A percentile compares a stretch with the other conserved stretches of the same genome.
These are phyloP conservation scores for Corynascus novoguineensis DNA, from an alignment of 495 filamentous ascomycete genomes.

Conservation along the genomic window DNA sequence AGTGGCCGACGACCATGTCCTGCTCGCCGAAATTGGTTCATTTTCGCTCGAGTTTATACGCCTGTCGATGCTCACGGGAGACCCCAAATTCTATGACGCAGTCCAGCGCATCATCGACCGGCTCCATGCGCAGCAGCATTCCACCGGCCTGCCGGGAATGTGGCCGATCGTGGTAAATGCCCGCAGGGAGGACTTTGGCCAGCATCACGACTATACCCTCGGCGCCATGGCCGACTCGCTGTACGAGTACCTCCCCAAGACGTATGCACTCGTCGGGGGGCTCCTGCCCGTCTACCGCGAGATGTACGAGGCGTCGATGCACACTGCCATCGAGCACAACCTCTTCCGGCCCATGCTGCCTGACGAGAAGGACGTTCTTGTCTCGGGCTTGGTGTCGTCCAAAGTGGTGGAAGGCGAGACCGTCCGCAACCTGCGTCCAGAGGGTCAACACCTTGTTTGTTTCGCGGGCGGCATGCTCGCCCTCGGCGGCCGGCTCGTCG, in stretches of 20 bases:
- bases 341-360: slow-evolving; percentile 60
- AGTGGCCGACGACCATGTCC: slow-evolving; percentile 29
- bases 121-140: slow-evolving; percentile 59
- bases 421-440: slow-evolving; percentile 39
- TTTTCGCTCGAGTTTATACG: slow-evolving; percentile 80
- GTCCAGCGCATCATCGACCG: slow-evolving; percentile 72
- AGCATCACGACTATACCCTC: slow-evolving; percentile 53
- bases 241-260: slow-evolving; percentile 84
- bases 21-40: slow-evolving; percentile 62
- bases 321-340: slow-evolving; percentile 58
- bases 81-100: slow-evolving; percentile 82
- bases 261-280: slow-evolving; percentile 63
- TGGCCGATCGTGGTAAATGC: slow-evolving; percentile 40
- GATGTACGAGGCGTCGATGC: slow-evolving; percentile 68
- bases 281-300: slow-evolving; percentile 62
- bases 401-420: slow-evolving; percentile 59
- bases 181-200: slow-evolving; percentile 23
- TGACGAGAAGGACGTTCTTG: slow-evolving; percentile 41
- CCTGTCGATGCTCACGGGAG: slow-evolving; percentile 73
- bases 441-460: slow-evolving; percentile 48
- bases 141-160: slow-evolving; percentile 63
- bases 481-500: slow-evolving; percentile 66
- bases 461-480: slow-evolving; percentile 83
- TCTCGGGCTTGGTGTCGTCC: slow-evolving; percentile 52
- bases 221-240: slow-evolving; percentile 73